Conservation (phyloP, 148 eudicot genomes). For the Silene conica region DNA sequence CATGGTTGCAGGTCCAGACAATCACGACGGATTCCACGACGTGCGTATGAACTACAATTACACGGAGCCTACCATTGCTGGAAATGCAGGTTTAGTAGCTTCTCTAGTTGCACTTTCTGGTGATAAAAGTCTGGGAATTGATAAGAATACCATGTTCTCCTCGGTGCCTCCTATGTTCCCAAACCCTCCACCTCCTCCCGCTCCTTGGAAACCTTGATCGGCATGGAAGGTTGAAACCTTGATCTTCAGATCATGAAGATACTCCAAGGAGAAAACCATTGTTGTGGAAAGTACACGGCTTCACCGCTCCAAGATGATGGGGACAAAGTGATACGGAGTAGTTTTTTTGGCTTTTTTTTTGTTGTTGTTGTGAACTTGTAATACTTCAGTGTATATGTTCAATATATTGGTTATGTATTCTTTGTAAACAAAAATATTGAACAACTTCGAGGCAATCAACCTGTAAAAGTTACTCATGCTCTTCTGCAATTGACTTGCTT, state of each 20-base stretch:
- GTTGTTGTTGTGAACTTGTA: too few species aligned
- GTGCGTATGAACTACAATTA: constrained; percentile 80
- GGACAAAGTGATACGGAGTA: not conserved
- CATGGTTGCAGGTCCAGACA: constrained; percentile 95
- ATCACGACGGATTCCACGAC: constrained; percentile 73
- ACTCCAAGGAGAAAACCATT: too few species aligned
- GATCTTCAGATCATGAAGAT: too few species aligned
- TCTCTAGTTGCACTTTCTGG: constrained; percentile 86
- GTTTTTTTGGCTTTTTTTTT: too few species aligned
- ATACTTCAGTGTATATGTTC: not conserved
- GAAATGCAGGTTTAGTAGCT: constrained; percentile 89
- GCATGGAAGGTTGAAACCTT: not conserved
- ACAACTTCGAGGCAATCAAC: too few species aligned
- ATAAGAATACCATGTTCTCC: constrained; percentile 87
- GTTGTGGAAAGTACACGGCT: too few species aligned
- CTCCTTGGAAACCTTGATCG: constrained; percentile 83
- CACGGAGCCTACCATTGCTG: constrained; percentile 90
- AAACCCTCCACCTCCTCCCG: constrained; percentile 87
- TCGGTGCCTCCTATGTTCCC: constrained; percentile 94
- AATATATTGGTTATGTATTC: too few species aligned
- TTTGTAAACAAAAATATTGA: too few species aligned
- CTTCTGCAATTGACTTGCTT: too few species aligned
- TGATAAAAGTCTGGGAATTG: constrained; percentile 41
- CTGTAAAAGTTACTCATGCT: too few species aligned
- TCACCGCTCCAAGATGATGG: not conserved